phyloP scores from a whole-genome alignment of 176 grass and related monocot genomes.

The Ensete ventricosum region DNA sequence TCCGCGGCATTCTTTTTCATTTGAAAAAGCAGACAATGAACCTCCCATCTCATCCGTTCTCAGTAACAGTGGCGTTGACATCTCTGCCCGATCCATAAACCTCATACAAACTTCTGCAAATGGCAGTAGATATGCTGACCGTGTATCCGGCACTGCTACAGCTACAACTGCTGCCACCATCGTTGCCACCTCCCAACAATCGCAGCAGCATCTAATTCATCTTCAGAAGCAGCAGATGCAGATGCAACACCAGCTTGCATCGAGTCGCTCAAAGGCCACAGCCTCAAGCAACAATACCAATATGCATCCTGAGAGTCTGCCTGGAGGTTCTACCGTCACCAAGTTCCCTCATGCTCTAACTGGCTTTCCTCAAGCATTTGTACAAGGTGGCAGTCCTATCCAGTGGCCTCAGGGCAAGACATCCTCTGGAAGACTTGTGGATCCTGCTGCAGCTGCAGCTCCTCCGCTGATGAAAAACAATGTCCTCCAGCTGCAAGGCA shows the following conservation, averaged over 20 bases:
- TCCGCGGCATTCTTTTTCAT: conserved; percentile 71
- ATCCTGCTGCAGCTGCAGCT: conserved; percentile 28
- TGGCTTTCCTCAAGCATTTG: conserved; percentile 37
- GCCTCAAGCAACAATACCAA: conserved; percentile 39
- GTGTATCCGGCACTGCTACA: conserved; percentile 4
- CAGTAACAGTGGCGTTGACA: conserved; percentile 36
- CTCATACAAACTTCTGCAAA: conserved; percentile 56
- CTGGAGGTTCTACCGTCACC: conserved; percentile 4
- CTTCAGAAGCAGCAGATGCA: conserved; percentile 34
- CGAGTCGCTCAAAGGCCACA: conserved; percentile 57
- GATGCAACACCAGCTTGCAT: conserved; percentile 48
- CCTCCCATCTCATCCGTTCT: conserved; percentile 38
- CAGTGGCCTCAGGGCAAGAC: conserved; percentile 59
- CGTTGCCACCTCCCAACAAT: conserved; percentile 20
- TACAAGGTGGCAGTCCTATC: conserved; percentile 37
- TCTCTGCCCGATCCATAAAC: conserved; percentile 50
- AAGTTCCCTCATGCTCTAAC: conserved; percentile 38
- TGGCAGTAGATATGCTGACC: conserved; percentile 36
- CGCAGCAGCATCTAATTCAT: conserved; percentile 31
- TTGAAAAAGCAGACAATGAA: conserved; percentile 60
- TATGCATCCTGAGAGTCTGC: conserved; percentile 30
- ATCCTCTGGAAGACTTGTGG: conserved; percentile 35
- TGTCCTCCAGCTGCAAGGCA: conserved; percentile 47
- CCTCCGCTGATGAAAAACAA: conserved; percentile 50
- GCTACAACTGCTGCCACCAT: background rate